These are phyloP conservation scores for Ailanthus altissimus DNA, from an alignment of 345 rosid genomes.

Conservation along the genomic window DNA sequence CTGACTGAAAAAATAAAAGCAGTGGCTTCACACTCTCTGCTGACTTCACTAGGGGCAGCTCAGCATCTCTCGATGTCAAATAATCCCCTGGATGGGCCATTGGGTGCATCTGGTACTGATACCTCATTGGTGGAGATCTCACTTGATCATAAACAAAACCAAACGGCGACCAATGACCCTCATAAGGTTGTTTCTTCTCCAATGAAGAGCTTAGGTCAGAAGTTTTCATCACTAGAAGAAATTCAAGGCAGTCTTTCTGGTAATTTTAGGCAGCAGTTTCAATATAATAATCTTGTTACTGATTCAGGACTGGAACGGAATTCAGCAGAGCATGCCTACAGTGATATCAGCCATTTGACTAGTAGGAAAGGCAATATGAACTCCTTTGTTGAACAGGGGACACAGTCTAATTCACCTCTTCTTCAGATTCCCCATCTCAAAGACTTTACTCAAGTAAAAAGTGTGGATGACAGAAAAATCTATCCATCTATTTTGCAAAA, in stretches of 20 bases:
- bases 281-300: conserved; percentile 13
- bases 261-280: conserved; percentile 37
- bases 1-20: conserved; percentile 23
- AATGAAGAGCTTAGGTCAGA: conserved; percentile 37
- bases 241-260: conserved; percentile 22
- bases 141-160: conserved; percentile 24
- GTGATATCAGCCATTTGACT: conserved; percentile 27
- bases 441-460: conserved; percentile 34
- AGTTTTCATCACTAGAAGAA: conserved; percentile 30
- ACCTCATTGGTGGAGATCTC: conserved; percentile 23
- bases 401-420: conserved; percentile 29
- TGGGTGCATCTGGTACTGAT: conserved; percentile 22
- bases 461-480: conserved; percentile 32
- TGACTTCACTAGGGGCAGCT: conserved; percentile 22
- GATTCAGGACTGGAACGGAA: conserved; percentile 35
- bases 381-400: conserved; percentile 29
- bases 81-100: conserved; percentile 15
- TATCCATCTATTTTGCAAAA: conserved; percentile 27
- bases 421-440: conserved; percentile 28
- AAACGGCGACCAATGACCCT: conserved; percentile 20
- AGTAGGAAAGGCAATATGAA: conserved; percentile 27
- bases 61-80: conserved; percentile 27
- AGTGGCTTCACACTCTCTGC: conserved; percentile 30
- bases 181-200: conserved; percentile 37
- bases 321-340: conserved; percentile 22